Conservation (phyloP, 345 rosid genomes). For the Diplotaxis tenuifolia region DNA sequence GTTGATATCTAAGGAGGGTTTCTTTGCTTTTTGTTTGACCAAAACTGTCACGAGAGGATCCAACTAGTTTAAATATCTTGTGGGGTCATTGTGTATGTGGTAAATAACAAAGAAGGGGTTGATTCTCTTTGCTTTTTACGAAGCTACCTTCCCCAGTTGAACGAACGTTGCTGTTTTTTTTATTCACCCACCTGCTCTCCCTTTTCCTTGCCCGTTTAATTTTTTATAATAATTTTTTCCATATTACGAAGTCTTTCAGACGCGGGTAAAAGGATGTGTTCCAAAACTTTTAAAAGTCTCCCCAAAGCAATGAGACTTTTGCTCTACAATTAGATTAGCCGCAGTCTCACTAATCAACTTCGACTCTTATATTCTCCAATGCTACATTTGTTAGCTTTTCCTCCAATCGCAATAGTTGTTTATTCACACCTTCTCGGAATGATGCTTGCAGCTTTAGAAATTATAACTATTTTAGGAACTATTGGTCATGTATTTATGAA, state of each 20-base stretch:
- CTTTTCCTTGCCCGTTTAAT: constrained; percentile 16
- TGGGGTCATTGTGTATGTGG: constrained; percentile 7
- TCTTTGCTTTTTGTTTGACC: not conserved
- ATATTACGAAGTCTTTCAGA: not conserved
- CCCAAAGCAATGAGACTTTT: not conserved
- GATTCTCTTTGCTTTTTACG: constrained; percentile 13
- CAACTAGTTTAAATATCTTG: not conserved
- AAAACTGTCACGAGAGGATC: constrained; percentile 21
- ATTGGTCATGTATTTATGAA: no score
- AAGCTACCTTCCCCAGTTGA: constrained; percentile 39
- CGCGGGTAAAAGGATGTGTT: not conserved
- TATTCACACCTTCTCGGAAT: no score
- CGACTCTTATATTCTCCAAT: not conserved
- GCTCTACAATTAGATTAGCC: no score
- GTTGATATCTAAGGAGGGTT: no score
- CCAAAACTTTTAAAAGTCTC: not conserved
- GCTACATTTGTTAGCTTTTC: not conserved
- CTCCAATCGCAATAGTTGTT: no score
- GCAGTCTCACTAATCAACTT: no score
- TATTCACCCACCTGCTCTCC: constrained; percentile 13
- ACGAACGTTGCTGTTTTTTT: constrained; percentile 4
- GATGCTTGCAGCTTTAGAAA: no score
- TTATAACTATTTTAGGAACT: no score
- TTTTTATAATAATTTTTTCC: not conserved
- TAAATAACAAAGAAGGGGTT: not conserved